Conservation (phyloP, 768 basidiomycete species). For the Hygrophoropsis aurantiaca region DNA sequence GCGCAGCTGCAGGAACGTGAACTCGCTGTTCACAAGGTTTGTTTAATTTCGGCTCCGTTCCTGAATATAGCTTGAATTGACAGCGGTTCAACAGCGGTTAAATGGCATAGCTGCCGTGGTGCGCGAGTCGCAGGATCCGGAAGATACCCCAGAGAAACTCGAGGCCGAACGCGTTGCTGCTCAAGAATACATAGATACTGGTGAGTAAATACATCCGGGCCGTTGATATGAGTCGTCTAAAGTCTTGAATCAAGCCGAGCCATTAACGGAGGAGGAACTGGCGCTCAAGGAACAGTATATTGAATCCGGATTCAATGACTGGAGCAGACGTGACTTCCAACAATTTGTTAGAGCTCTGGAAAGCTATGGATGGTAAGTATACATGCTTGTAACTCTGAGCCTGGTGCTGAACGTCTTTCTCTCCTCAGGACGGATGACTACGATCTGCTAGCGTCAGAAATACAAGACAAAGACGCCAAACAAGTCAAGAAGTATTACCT, state of each 20-base stretch:
- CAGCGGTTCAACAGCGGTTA: conserved; percentile 45
- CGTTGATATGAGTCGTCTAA: no score
- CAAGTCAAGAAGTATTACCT: conserved; percentile 78
- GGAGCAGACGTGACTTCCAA: conserved; percentile 93
- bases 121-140: conserved; percentile 65
- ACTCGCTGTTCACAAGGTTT: conserved; percentile 74
- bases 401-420: no score
- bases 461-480: conserved; percentile 78
- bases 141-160: conserved; percentile 80
- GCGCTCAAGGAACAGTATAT: conserved; percentile 77
- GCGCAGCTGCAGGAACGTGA: conserved; percentile 86
- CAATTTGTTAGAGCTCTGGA: conserved; percentile 83
- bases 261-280: conserved; percentile 85
- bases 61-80: neutral
- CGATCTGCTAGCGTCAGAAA: conserved; percentile 74
- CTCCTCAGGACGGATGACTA: conserved; percentile 57
- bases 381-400: no score
- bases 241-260: conserved; percentile 59
- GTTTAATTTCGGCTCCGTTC: conserved; percentile 1
- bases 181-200: conserved; percentile 86
- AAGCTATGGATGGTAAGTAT: conserved; percentile 73
- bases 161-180: conserved; percentile 78
- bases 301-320: conserved; percentile 80
- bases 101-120: conserved; percentile 66
- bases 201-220: no score